Base-by-base conservation (phyloP, 352 stramenopile species). In the Pythium biforme region DNA sequence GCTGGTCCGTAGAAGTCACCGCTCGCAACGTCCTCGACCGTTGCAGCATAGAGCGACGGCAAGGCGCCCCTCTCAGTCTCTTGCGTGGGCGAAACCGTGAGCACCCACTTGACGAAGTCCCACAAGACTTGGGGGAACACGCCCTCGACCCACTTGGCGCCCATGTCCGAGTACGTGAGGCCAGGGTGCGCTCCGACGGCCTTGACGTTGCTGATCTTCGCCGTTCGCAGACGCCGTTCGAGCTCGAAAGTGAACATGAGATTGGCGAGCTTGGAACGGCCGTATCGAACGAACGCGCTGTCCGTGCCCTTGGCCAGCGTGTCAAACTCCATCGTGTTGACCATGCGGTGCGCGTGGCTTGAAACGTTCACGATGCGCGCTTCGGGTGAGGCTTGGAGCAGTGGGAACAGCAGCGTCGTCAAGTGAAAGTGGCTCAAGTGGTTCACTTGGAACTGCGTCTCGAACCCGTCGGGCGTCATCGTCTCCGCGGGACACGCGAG, bases 381-480 rank as follows among this genome's bases (percentile, higher is more conserved):
- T 0, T 55, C 49, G 9, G 51, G 19, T 6, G 64, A 66, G 10
- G 55, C 55, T 31, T 69, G 52, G 8, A 83, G 63, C 12, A 87
- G 33, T 0, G 67, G 64, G 17, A 90, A 68, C 12, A 91, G 51
- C 54, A 79, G 65, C 19, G 59, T 62, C n/a, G 82, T 89, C 12
- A 93, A 50, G 23, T 66, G 64, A 61, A 93, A 90, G 55, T 89
- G 79, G 5, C 78, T 79, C 40, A 93, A 37, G 52, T 93, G 77
- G 66, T 93, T 93, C 31, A 73, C 82, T 1, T 71, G 80, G 52
- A 93, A 91, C 48, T 91, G 81, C 17, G 65, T 64, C 55, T 93
- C 84, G 22, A 84, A 55, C 3, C 77, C 81, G 37, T 86, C 67
- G 0, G 31, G 26, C 6, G 70, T 81, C 15, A 73, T 49, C 19